Percentiles rank a stretch among this genome's conserved stretches.
Conservation (phyloP, 371 early-diverging fungal genomes). For the Lichtheimia ornata region DNA sequence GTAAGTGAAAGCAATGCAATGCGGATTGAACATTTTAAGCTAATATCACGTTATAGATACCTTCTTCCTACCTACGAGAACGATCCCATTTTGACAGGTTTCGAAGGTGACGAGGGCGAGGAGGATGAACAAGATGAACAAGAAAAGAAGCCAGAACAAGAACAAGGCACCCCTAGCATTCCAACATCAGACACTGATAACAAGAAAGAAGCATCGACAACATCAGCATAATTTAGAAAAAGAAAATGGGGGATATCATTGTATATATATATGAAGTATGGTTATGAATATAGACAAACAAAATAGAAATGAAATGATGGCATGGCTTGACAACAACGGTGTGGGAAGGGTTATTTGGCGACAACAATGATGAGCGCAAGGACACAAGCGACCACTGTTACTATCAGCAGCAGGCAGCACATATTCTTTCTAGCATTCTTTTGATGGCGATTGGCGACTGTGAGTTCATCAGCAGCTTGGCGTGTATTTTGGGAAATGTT, state of each 20-base stretch:
- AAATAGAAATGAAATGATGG: neutral
- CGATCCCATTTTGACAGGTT: conserved; percentile 84
- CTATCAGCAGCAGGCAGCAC: conserved; percentile 78
- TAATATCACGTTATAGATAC: conserved; percentile 30
- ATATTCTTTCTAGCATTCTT: conserved; percentile 77
- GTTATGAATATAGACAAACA: neutral
- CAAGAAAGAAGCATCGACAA: neutral
- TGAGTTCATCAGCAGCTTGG: conserved; percentile 80
- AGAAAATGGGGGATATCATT: neutral
- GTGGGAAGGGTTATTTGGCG: conserved; percentile 38
- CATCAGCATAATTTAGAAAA: neutral
- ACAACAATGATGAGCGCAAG: conserved; percentile 51
- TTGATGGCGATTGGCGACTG: conserved; percentile 79
- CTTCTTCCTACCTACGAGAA: conserved; percentile 84
- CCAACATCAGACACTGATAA: neutral
- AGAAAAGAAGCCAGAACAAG: conserved; percentile 3
- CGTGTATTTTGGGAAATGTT: conserved; percentile 77
- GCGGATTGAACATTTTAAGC: neutral
- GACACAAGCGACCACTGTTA: conserved; percentile 66
- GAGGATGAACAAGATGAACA: conserved; percentile 4
- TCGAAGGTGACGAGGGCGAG: conserved; percentile 60
- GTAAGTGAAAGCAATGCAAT: conserved; percentile 23
- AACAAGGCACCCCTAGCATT: neutral
- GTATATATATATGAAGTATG: conserved; percentile 4
- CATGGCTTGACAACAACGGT: neutral